Evolutionary conservation across 768 basidiomycete genomes (phyloP).

Genomic region (Serendipita vermifera): DNA sequence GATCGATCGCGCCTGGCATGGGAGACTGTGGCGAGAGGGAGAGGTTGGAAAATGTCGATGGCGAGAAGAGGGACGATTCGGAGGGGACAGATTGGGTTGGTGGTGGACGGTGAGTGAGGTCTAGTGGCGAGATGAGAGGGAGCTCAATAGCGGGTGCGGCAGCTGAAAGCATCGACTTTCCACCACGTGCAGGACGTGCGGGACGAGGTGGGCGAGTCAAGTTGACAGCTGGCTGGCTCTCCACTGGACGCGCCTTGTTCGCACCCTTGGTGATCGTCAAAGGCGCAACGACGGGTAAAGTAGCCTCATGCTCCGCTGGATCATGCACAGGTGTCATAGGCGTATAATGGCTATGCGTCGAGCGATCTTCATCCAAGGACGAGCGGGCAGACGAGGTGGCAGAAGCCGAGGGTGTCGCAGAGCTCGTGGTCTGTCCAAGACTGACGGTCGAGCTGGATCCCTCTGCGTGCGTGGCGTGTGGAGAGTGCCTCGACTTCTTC

Average conservation of each 20-base stretch:
- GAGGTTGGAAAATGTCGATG: no score
- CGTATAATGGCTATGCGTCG: not conserved
- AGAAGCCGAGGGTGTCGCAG: not conserved
- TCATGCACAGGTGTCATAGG: not conserved
- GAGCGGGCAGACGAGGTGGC: slow-evolving; percentile 6
- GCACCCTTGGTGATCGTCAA: no score
- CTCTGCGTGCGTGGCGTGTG: slow-evolving; percentile 4
- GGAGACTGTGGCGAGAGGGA: not conserved
- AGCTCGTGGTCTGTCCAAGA: not conserved
- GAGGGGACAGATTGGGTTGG: slow-evolving; percentile 4
- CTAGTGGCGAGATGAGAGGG: not conserved
- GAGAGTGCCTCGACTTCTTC: not conserved
- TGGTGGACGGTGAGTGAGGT: not conserved
- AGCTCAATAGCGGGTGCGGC: no score
- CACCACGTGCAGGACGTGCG: no score
- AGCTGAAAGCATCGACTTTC: no score
- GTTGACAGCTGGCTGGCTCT: no score
- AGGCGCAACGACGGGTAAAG: no score
- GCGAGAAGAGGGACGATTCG: not conserved
- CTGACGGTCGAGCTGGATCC: not conserved
- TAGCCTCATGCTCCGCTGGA: not conserved
- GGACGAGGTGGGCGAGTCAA: no score
- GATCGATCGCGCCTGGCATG: not conserved
- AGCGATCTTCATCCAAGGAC: not conserved
- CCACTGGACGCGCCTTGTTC: not conserved